These are phyloP conservation scores for Fallopia convolvulus DNA, from an alignment of 148 eudicot species.

Conservation along the genomic window DNA sequence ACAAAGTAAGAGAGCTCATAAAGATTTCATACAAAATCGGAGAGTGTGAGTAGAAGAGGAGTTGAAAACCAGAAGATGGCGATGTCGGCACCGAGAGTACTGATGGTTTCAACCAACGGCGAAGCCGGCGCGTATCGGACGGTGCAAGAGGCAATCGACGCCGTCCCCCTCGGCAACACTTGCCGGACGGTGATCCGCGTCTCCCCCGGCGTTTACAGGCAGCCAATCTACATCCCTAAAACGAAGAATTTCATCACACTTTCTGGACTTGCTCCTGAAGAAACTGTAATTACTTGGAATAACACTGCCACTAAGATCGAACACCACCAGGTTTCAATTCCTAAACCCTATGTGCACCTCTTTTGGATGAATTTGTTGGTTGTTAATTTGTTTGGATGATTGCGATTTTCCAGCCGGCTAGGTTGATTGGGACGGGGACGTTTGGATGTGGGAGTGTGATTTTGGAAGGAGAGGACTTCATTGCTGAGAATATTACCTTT, in stretches of 20 bases:
- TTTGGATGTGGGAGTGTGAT: constrained; percentile 88
- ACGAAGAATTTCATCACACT: constrained; percentile 80
- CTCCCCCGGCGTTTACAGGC: constrained; percentile 71
- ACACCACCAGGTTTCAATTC: constrained; percentile 58
- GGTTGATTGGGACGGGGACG: constrained; percentile 92
- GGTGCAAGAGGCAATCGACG: constrained; percentile 81
- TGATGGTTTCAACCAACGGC: constrained; percentile 65
- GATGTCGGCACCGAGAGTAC: constrained; percentile 16
- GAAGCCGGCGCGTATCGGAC: constrained; percentile 50
- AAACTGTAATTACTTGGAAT: constrained; percentile 58
- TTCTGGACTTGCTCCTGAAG: constrained; percentile 61
- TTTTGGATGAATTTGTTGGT: not conserved
- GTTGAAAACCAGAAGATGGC: not conserved
- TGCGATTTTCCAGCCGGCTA: constrained; percentile 34
- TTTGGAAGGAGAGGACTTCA: constrained; percentile 91
- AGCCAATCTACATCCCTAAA: constrained; percentile 82
- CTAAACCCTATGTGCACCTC: not conserved
- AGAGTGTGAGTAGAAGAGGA: not conserved
- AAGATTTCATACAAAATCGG: not conserved
- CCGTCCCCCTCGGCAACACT: constrained; percentile 68
- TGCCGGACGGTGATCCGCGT: constrained; percentile 71
- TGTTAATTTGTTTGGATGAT: not conserved
- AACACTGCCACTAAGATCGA: constrained; percentile 71
- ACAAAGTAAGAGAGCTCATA: not conserved
- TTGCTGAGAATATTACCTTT: constrained; percentile 88